A percentile compares a stretch with the other conserved stretches of the same genome.
phyloP scores from a whole-genome alignment of 768 basidiomycete species.

The Leucocoprinus leucothites region DNA sequence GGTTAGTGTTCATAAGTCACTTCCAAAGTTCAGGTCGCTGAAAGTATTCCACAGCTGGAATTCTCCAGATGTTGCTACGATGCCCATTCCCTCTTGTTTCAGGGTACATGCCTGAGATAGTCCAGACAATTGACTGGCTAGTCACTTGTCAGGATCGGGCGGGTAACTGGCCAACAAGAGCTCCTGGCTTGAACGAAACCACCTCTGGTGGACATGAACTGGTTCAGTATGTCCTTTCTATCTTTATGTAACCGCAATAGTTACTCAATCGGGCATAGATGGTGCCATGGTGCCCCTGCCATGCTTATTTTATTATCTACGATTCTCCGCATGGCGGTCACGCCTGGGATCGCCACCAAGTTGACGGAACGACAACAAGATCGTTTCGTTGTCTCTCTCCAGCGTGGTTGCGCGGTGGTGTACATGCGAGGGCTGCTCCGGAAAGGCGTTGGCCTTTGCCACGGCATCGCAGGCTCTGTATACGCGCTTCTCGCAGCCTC shows the following conservation, averaged over 20 bases:
- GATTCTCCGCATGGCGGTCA: conserved; percentile 29
- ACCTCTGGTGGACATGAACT: conserved; percentile 30
- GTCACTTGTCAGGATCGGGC: conserved; percentile 37
- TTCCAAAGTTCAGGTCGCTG: not conserved
- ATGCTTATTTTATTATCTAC: conserved; percentile 46
- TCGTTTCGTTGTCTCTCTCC: conserved; percentile 30
- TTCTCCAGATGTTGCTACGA: conserved; percentile 46
- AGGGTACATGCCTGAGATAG: conserved; percentile 37
- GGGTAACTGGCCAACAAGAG: conserved; percentile 54
- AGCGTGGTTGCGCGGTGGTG: conserved; percentile 38
- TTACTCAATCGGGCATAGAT: conserved; percentile 28
- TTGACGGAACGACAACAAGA: conserved; percentile 22
- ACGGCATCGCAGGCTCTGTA: conserved; percentile 53
- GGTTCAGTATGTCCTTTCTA: conserved; percentile 39
- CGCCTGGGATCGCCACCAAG: conserved; percentile 17
- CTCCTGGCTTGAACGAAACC: conserved; percentile 17
- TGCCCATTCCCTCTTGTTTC: conserved; percentile 35
- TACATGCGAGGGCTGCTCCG: conserved; percentile 47
- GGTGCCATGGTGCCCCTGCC: conserved; percentile 60
- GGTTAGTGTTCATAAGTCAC: conserved; percentile 29
- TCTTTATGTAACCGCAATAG: not conserved
- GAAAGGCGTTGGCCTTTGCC: conserved; percentile 61
- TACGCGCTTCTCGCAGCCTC: conserved; percentile 50
- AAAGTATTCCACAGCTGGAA: conserved; percentile 38
- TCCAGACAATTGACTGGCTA: conserved; percentile 47